A percentile compares a stretch with the other conserved stretches of the same genome.
phyloP scores from a whole-genome alignment of 2,329 filamentous ascomycete genomes.

The Scedosporium boydii region DNA sequence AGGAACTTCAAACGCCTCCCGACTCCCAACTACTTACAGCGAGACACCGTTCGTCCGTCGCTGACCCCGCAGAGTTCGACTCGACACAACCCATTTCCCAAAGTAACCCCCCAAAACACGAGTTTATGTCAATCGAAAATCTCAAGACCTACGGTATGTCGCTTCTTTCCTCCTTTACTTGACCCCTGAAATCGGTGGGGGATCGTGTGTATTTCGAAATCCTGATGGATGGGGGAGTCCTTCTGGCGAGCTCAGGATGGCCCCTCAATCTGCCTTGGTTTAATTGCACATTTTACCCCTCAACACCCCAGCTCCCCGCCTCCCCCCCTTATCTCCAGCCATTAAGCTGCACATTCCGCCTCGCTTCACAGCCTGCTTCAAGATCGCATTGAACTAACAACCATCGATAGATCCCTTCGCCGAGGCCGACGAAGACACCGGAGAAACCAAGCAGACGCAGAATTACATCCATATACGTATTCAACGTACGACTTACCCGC shows the following conservation, averaged over 20 bases:
- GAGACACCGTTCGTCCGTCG: slow-evolving; percentile 44
- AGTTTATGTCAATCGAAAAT: slow-evolving; percentile 99
- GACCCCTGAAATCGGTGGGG: background rate
- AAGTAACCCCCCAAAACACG: slow-evolving; percentile 55
- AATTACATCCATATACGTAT: slow-evolving; percentile 99
- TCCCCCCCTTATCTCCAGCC: background rate
- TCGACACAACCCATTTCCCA: slow-evolving; percentile 43
- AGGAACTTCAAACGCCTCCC: slow-evolving; percentile 8
- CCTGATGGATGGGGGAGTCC: background rate
- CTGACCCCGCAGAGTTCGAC: slow-evolving; percentile 26
- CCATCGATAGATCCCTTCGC: slow-evolving; percentile 85
- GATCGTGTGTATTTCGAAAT: background rate
- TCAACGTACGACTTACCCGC: slow-evolving; percentile 63
- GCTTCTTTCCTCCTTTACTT: background rate
- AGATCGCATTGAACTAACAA: background rate
- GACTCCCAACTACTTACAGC: slow-evolving; percentile 23
- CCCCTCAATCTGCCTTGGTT: background rate
- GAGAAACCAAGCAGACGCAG: slow-evolving; percentile 88
- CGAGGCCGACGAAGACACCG: slow-evolving; percentile 99
- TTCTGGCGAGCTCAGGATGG: background rate
- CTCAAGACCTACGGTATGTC: slow-evolving; percentile 86
- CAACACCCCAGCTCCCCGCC: background rate
- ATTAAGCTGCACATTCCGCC: background rate
- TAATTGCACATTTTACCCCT: background rate
- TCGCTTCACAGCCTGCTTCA: background rate